Evolutionary conservation across 345 rosid species (phyloP), one percentile per base, ranked within the genome.

Genomic region (Eucalyptus sp.): DNA sequence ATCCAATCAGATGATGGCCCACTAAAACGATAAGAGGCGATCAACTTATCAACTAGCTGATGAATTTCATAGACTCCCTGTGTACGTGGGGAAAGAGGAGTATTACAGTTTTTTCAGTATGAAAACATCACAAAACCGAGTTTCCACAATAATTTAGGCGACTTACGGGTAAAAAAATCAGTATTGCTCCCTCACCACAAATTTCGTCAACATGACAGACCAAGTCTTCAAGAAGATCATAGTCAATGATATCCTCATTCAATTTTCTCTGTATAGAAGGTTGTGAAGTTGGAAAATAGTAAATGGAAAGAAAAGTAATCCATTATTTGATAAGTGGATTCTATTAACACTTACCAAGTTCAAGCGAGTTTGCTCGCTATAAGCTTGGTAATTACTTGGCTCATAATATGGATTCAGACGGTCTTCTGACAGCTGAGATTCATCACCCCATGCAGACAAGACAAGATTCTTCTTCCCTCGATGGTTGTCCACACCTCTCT

Each of bases 401-500:
- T 81, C 88, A 89, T 94, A 97, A 92, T 92, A 92, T 50, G 98
- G 97, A 91, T 97, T 97, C 84, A 95, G 88, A 93, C 37, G 50
- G 83, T 95, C 97, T 91, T 96, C 98, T n/a, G 93, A 91, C 88
- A 96, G 96, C 93, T 94, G 86, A 88, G 96, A 96, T 86, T 96
- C 97, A 86, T 96, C 98, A 16, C 98, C 98, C 99, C 99, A 96
- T 68, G 91, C 96, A 89, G 99, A 96, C 90, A 97, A 88, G 89
- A 97, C 96, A 90, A 97, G 99, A 95, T 97, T 96, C 93, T 97
- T 96, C 93, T 96, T 95, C 84, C 99, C 98, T 90, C 99, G 94
- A 87, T 89, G 94, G 90, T 96, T 95, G 87, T 94, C 93, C 88
- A 96, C 96, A 84, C 97, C 95, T 85, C 92, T 94, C 97, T 95